Base-by-base conservation (phyloP, 1,139 yeast species). In the Suhomyces choctaworum region DNA sequence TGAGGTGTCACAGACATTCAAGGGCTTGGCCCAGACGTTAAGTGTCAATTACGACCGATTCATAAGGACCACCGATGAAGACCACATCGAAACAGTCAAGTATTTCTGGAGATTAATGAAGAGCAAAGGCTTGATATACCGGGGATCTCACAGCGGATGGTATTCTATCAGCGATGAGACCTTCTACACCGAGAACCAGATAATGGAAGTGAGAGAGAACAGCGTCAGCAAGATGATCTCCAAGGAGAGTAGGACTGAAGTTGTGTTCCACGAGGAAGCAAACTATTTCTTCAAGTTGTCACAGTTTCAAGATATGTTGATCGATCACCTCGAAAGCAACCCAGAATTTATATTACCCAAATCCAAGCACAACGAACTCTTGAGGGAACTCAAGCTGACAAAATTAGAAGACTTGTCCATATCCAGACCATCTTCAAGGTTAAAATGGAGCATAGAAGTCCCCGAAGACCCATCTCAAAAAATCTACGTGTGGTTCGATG, bases 401-500 rank as follows among this genome's bases (percentile, higher is more conserved):
- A 54, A 60, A 3, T 60, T 88, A 11, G 57, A 65, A 0, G 97
- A 92, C 54, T 67, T 92, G 31, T 86, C 96, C 19, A 73, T 92
- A 2, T 89, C 97, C 0, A 69, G 98, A 44, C 97, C 97, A 0
- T 57, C 80, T 0, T 62, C 80, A 10, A 66, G 98, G 37, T 70
- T 90, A 31, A 64, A 72, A 21, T 92, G 99, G 99, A 97, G 97
- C 0, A 83, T 92, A 19, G 77, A 78, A 2, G 97, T 92, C 0
- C 98, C 98, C 0, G 68, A 70, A 22, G 97, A 92, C 50, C 65
- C 73, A 0, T 50, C 78, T 0, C 97, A 92, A 52, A 82, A 76
- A 35, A 82, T 92, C 40, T 92, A 92, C 51, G 99, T 92, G 7
- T 92, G 99, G 99, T 84, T 92, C 43, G 99, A 92, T 62, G 99